Conservation (phyloP, 2,329 filamentous ascomycete genomes). For the Stachybotrys elegans region DNA sequence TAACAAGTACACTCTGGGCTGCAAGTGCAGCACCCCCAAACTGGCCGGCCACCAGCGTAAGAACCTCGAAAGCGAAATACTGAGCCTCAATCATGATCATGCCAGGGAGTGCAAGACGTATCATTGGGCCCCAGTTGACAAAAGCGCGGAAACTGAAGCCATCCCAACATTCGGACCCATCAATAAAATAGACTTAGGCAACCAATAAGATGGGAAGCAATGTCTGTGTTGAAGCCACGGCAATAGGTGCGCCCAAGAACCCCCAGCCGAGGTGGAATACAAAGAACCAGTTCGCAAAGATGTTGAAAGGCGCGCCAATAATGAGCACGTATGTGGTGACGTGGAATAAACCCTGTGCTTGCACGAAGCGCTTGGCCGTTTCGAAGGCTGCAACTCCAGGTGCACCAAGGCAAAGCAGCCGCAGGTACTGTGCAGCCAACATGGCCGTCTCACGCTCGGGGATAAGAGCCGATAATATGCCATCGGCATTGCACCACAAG, state of each 20-base stretch:
- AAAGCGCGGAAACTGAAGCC: conserved; percentile 66
- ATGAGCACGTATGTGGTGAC: conserved; percentile 70
- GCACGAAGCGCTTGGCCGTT: conserved; percentile 69
- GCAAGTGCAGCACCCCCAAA: conserved; percentile 74
- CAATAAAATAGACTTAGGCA: conserved; percentile 66
- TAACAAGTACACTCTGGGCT: conserved; percentile 77
- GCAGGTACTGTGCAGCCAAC: conserved; percentile 67
- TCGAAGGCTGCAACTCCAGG: conserved; percentile 73
- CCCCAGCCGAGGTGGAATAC: conserved; percentile 63
- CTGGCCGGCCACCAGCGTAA: conserved; percentile 72
- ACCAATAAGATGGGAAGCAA: conserved; percentile 68
- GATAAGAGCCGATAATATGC: conserved; percentile 45
- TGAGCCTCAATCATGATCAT: conserved; percentile 90
- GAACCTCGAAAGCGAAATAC: conserved; percentile 82
- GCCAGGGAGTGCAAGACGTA: conserved; percentile 77
- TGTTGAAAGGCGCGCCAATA: conserved; percentile 68
- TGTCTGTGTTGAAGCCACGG: conserved; percentile 70
- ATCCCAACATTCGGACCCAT: conserved; percentile 73
- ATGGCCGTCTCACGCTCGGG: conserved; percentile 49
- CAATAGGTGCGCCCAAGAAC: conserved; percentile 74
- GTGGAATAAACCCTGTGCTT: conserved; percentile 73
- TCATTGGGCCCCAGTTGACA: conserved; percentile 71
- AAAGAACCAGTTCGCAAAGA: conserved; percentile 68
- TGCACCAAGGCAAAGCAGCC: conserved; percentile 62
- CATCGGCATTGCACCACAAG: conserved; percentile 62